Base-by-base conservation (phyloP, 2,329 filamentous ascomycete genomes). In the Trichophyton rubrum region DNA sequence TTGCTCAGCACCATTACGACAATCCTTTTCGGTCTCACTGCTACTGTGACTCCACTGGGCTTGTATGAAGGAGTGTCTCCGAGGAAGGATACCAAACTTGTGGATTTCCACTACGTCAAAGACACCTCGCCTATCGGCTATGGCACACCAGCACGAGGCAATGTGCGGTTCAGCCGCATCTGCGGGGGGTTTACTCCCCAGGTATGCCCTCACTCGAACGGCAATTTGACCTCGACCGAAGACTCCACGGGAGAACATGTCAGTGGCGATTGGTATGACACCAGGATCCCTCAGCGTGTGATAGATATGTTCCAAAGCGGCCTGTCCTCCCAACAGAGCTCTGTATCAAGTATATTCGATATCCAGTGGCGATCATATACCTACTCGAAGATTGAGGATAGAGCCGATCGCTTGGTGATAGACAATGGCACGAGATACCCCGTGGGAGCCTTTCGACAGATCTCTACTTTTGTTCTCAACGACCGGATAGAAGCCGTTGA, bases 41-140 rank as follows among this genome's bases (percentile, higher is more conserved):
- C 75, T 27, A 70, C 79, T 2, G 67, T 78, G 1, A 79, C 77
- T 0, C 77, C 78, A 0, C 66, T 79, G 3, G 78, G 78, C 0
- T 67, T 80, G 0, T 75, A 75, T 53, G 72, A 79, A 5, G 66
- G 68, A 2, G 62, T 77, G 27, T 67, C 66, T 0, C 66, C 66
- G 0, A 56, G 58, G 1, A 22, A 60, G 0, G 61, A 67, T 1
- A 61, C 64, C 3, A 60, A 62, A 1, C 27, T 62, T 1, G 51
- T 63, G 0, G 20, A 64, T 9, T 79, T 80, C 60, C 30, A 66
- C 20, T 78, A 79, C 59, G 59, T 72, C 2, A 55, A 61, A 6
- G 77, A 78, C 58, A 59, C 59, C 15, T n/a, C 41, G 3, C 41
- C 41, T n/a, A n/a, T 45, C 7, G 41, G 41, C 15, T n/a, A 20